phyloP scores from a whole-genome alignment of 495 filamentous ascomycete species.

The Pyronema omphalodes region DNA sequence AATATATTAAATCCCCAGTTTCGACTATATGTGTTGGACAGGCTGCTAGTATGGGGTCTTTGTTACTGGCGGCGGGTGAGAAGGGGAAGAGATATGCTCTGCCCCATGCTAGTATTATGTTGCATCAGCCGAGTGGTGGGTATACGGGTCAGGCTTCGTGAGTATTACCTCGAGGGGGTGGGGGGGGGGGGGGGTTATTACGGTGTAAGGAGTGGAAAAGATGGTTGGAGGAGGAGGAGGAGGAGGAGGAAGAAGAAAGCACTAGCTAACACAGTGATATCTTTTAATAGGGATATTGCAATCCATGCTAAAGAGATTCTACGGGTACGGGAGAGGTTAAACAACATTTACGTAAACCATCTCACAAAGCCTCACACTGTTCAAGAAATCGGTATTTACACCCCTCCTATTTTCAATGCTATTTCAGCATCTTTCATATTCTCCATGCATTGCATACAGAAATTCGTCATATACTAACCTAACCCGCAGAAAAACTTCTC shows the following conservation, averaged over 20 bases:
- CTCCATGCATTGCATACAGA: background rate
- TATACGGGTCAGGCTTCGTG: conserved; percentile 66
- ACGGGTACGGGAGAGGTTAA: conserved; percentile 63
- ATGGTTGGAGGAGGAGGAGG: too few relatives aligned
- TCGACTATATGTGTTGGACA: conserved; percentile 89
- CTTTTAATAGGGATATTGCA: conserved; percentile 48
- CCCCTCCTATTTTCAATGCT: background rate
- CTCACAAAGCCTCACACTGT: conserved; percentile 52
- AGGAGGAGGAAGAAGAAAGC: background rate
- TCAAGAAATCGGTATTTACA: conserved; percentile 28
- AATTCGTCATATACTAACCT: background rate
- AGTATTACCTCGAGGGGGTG: conserved; percentile 2
- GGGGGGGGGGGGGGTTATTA: background rate
- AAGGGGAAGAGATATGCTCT: conserved; percentile 74
- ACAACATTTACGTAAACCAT: conserved; percentile 75
- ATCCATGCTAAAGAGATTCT: conserved; percentile 97
- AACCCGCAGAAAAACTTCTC: conserved; percentile 62
- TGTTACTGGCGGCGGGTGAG: conserved; percentile 71
- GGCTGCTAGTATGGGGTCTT: conserved; percentile 83
- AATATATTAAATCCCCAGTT: conserved; percentile 81
- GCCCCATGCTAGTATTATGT: conserved; percentile 85
- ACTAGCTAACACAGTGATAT: background rate
- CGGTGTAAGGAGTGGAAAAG: background rate
- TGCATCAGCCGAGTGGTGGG: conserved; percentile 83
- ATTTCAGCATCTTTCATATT: background rate